Base-by-base conservation (phyloP, 1,139 yeast species). In the Suhomyces bolitotheri region DNA sequence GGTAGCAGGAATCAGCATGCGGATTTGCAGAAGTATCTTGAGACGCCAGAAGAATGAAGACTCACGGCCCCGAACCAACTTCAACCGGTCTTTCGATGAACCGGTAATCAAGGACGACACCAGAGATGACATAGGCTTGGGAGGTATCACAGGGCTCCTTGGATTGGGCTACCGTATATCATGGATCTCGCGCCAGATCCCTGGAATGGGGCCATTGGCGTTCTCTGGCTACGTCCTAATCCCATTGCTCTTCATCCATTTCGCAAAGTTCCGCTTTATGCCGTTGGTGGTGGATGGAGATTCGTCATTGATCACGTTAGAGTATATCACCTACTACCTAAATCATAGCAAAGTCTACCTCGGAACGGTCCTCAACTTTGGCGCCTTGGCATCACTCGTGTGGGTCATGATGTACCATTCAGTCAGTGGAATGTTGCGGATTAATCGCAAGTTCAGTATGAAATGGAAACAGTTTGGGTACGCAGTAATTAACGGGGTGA, bases 261-360 rank as follows among this genome's bases (percentile, higher is more conserved):
- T 65, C 13, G 45, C 59, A 13, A 69, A 72, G 31, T 68, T 75
- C 44, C 60, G 89, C 31, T 38, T 66, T 10, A 62, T 65, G 0
- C 90, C 94, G 0, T 36, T 62, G 16, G 15, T 48, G 3, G 64
- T 76, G 1, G 84, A 82, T 40, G 92, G 88, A 1, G 94, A 83
- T 53, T 73, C 82, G 7, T 71, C 83, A 1, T 61, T 77, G 39
- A 58, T 85, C 19, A 70, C 66, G 23, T 58, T 85, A 31, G 73
- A 74, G 14, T 84, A 70, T 49, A 64, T 83, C 9, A 50, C 78
- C 3, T 73, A 71, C 50, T 62, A 71, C 8, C 54, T 76, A 24
- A 48, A 54, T 34, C 45, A 49, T 11, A 52, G 62, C 4, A 40
- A 41, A 2, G 25, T 44, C 23, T 40, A 43, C 5, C 44, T 47